Conservation (phyloP, 2,329 filamentous ascomycete genomes). For the Fusarium beomiforme region DNA sequence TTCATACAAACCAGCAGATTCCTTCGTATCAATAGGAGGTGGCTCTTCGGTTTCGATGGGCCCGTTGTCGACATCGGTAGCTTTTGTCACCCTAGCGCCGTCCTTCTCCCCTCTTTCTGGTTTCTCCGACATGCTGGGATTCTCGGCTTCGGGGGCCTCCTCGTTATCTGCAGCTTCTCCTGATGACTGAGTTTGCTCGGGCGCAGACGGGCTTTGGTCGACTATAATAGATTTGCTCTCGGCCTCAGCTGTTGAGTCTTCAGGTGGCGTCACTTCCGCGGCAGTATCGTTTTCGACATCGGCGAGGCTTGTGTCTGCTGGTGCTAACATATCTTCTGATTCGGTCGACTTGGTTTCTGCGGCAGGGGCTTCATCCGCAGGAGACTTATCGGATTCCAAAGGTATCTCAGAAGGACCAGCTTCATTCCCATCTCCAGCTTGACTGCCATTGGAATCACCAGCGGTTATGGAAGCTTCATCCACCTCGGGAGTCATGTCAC, state of each 20-base stretch:
- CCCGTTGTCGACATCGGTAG: neutral
- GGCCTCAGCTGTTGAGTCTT: neutral
- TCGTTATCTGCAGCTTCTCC: neutral
- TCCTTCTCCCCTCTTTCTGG: neutral
- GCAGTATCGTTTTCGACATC: neutral
- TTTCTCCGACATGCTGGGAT: constrained; percentile 1
- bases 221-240: neutral
- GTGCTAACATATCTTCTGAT: neutral
- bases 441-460: constrained; percentile 1
- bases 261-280: neutral
- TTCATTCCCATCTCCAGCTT: neutral
- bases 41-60: neutral
- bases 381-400: neutral
- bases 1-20: neutral
- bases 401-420: neutral
- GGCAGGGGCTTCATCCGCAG: neutral
- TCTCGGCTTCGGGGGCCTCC: neutral
- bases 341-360: neutral
- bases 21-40: neutral
- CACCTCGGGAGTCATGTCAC: neutral
- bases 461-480: neutral
- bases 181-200: neutral
- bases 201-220: neutral
- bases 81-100: neutral
- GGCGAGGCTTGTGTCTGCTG: neutral